phyloP scores from a whole-genome alignment of 805 yeast genomes.

The Cyberlindnera maritima region DNA sequence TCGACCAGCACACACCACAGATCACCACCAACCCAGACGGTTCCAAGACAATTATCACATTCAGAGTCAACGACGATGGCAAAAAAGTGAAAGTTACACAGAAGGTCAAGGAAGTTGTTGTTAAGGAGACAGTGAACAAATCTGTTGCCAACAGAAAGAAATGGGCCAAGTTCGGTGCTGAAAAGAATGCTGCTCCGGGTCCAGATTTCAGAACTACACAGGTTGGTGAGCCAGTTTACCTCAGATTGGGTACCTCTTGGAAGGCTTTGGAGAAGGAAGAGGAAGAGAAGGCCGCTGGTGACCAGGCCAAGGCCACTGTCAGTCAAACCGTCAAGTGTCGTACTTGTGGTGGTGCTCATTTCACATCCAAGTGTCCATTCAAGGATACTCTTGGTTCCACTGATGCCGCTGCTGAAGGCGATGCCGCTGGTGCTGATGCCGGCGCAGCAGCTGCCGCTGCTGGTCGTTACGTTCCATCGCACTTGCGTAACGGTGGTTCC shows the following conservation, averaged over 20 bases:
- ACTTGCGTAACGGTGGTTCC: constrained; percentile 42
- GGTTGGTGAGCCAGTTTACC: constrained; percentile 77
- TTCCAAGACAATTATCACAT: constrained; percentile 82
- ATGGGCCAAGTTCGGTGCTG: constrained; percentile 89
- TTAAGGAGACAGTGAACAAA: constrained; percentile 79
- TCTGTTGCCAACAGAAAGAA: constrained; percentile 82
- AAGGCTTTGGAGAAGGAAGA: constrained; percentile 73
- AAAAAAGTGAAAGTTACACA: constrained; percentile 87
- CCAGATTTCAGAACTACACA: constrained; percentile 89
- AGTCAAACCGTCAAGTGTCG: constrained; percentile 67
- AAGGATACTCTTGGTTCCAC: constrained; percentile 73
- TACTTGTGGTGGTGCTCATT: constrained; percentile 91
- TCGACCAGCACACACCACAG: constrained; percentile 66
- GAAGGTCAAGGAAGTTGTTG: constrained; percentile 71
- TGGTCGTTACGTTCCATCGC: constrained; percentile 62
- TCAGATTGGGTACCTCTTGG: constrained; percentile 75
- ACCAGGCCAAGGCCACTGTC: constrained; percentile 42
- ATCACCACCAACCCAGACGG: constrained; percentile 81
- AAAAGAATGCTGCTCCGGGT: constrained; percentile 69
- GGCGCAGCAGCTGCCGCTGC: constrained; percentile 40
- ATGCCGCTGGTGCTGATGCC: constrained; percentile 35
- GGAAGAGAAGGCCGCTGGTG: constrained; percentile 50
- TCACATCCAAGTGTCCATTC: constrained; percentile 93
- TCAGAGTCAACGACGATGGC: constrained; percentile 70
- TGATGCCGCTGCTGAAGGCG: constrained; percentile 38